A percentile compares a stretch with the other conserved stretches of the same genome.
Evolutionary conservation across 2,329 filamentous ascomycete species (phyloP).

Genomic region (Scedosporium apiospermum): DNA sequence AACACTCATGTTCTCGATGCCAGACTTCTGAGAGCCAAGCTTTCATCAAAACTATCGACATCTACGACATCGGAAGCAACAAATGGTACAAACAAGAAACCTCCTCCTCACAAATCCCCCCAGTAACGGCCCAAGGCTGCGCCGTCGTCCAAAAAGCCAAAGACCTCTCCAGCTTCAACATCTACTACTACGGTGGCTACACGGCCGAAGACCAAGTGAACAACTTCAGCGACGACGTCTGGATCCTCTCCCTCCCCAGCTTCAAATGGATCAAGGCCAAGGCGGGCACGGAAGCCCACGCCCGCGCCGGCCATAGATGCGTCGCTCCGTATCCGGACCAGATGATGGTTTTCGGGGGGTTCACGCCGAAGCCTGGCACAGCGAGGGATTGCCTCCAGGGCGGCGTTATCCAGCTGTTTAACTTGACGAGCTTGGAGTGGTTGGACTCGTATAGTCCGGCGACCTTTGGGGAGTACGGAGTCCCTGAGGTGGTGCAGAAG

Average conservation of each 20-base stretch:
- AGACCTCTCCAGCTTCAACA: slow-evolving; percentile 66
- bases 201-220: slow-evolving; percentile 33
- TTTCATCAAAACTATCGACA: slow-evolving; percentile 63
- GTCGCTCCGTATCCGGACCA: slow-evolving; percentile 68
- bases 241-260: slow-evolving; percentile 69
- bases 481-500: slow-evolving; percentile 53
- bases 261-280: slow-evolving; percentile 64
- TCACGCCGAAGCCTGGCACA: slow-evolving; percentile 23
- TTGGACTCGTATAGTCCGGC: slow-evolving; percentile 58
- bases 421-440: slow-evolving; percentile 62
- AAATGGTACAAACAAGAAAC: slow-evolving; percentile 64
- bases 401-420: slow-evolving; percentile 57
- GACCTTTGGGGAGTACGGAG: slow-evolving; percentile 54
- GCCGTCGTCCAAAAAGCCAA: slow-evolving; percentile 63
- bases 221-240: slow-evolving; percentile 57
- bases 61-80: slow-evolving; percentile 64
- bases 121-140: slow-evolving; percentile 57
- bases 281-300: slow-evolving; percentile 39
- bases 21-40: slow-evolving; percentile 55
- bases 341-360: slow-evolving; percentile 71
- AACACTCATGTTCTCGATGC: neutral
- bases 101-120: slow-evolving; percentile 36
- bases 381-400: slow-evolving; percentile 35
- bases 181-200: slow-evolving; percentile 79
- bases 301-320: slow-evolving; percentile 65